Conservation (phyloP, 208 protist species). For the Leptomonas seymouri region DNA sequence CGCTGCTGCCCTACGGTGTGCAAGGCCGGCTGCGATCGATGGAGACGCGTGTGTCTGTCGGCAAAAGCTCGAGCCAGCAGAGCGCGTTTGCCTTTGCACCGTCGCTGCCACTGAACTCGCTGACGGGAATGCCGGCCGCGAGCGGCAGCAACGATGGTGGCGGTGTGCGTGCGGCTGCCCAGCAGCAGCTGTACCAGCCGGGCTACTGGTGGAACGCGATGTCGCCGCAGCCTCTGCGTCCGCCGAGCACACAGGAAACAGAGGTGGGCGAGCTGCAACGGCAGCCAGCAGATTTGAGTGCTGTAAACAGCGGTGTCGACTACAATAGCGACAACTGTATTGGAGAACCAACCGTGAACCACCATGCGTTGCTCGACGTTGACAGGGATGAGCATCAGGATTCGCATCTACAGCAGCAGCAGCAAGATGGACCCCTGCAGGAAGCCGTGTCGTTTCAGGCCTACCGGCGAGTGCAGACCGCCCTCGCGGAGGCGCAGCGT, state of each 20-base stretch:
- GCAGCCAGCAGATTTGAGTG: neutral
- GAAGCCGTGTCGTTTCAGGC: conserved; percentile 14
- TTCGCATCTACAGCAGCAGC: neutral
- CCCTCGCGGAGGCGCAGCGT: conserved; percentile 33
- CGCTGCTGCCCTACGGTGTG: conserved; percentile 24
- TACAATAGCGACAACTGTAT: too few species aligned
- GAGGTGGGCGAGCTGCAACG: neutral
- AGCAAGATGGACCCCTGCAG: neutral
- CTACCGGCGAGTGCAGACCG: conserved; percentile 25
- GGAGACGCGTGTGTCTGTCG: conserved; percentile 28
- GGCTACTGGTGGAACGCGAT: conserved; percentile 28
- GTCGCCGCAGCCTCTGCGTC: conserved; percentile 22
- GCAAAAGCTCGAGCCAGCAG: neutral
- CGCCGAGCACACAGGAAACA: neutral
- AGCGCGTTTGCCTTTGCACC: neutral
- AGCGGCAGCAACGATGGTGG: too few species aligned
- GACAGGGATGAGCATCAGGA: neutral
- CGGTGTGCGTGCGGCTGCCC: neutral
- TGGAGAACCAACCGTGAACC: neutral
- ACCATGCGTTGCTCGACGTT: neutral
- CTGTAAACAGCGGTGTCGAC: neutral
- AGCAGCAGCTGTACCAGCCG: conserved; percentile 15
- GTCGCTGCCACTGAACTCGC: neutral
- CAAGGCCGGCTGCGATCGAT: conserved; percentile 12
- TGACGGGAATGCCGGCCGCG: neutral